These are phyloP conservation scores for Globisporangium uncinulatum DNA, from an alignment of 352 stramenopile species.

Conservation along the genomic window DNA sequence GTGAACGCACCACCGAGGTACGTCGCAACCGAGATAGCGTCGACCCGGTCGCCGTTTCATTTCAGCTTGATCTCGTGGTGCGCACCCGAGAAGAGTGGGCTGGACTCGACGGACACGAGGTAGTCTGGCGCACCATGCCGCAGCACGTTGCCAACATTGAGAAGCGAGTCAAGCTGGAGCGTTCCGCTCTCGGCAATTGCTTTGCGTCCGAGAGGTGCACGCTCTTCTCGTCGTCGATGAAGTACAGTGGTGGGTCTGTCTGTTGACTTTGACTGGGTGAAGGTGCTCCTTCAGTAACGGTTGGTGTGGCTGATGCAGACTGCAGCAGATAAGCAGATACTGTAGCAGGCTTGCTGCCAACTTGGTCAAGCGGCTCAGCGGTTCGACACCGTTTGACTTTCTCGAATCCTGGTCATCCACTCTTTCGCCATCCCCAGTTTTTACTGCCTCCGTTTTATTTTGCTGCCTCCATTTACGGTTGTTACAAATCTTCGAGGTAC, in stretches of 20 bases:
- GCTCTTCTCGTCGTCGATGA: slow-evolving; percentile 44
- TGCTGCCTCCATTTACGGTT: no score
- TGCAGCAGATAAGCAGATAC: no score
- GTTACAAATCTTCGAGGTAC: no score
- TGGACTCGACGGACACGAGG: slow-evolving; percentile 25
- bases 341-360: no score
- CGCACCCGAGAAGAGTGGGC: slow-evolving; percentile 24
- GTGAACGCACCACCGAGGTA: not conserved
- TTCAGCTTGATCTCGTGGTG: slow-evolving; percentile 17
- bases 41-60: not conserved
- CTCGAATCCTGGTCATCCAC: no score
- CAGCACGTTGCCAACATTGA: slow-evolving; percentile 35
- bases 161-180: slow-evolving; percentile 20
- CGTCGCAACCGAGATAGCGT: slow-evolving; percentile 11
- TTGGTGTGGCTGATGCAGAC: no score
- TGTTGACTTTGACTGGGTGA: not conserved
- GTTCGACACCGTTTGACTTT: no score
- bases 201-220: slow-evolving; percentile 32
- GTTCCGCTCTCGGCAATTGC: slow-evolving; percentile 32
- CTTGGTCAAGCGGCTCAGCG: no score
- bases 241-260: slow-evolving; percentile 17
- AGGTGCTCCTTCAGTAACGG: not conserved
- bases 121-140: slow-evolving; percentile 25
- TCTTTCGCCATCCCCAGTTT: no score
- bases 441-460: no score